These are phyloP conservation scores for Ceratobasidium sp. DNA, from an alignment of 1,284 basidiomycete genomes.

Conservation along the genomic window DNA sequence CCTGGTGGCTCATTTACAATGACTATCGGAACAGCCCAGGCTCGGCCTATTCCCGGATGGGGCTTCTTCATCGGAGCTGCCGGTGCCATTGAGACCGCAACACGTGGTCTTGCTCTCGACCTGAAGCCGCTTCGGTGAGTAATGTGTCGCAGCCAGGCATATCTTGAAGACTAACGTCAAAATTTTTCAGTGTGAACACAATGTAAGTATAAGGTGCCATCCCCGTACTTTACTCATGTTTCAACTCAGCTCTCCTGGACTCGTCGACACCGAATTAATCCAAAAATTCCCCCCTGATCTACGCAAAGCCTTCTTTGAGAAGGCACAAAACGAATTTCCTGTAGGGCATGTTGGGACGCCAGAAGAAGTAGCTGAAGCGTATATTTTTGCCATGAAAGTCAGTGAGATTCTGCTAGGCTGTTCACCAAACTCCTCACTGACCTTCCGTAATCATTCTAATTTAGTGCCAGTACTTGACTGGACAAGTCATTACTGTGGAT, in stretches of 20 bases:
- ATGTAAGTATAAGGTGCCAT: conserved; percentile 3
- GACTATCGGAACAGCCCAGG: conserved; percentile 1
- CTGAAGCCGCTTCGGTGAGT: conserved; percentile 29
- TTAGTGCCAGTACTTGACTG: conserved; percentile 13
- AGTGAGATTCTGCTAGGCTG: not conserved
- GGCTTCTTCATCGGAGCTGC: not conserved
- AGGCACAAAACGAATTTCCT: not conserved
- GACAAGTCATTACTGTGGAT: conserved; percentile 12
- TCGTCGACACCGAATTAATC: conserved; percentile 3
- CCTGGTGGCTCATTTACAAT: conserved; percentile 5
- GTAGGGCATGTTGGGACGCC: conserved; percentile 20
- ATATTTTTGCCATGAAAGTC: conserved; percentile 40
- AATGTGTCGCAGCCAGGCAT: not conserved
- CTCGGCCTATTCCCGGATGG: not conserved
- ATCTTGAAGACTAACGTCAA: not conserved
- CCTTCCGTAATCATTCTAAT: not conserved
- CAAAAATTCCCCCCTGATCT: not conserved
- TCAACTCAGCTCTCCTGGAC: not conserved
- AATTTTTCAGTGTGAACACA: not conserved
- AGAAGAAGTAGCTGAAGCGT: conserved; percentile 37
- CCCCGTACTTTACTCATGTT: not conserved
- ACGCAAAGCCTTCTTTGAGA: not conserved
- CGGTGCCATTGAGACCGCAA: conserved; percentile 17
- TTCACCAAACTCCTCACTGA: not conserved
- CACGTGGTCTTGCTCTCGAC: conserved; percentile 15